Percentiles rank a stretch among this genome's conserved stretches.
phyloP scores from a whole-genome alignment of 2,329 filamentous ascomycete genomes.

The Fusarium sp. region DNA sequence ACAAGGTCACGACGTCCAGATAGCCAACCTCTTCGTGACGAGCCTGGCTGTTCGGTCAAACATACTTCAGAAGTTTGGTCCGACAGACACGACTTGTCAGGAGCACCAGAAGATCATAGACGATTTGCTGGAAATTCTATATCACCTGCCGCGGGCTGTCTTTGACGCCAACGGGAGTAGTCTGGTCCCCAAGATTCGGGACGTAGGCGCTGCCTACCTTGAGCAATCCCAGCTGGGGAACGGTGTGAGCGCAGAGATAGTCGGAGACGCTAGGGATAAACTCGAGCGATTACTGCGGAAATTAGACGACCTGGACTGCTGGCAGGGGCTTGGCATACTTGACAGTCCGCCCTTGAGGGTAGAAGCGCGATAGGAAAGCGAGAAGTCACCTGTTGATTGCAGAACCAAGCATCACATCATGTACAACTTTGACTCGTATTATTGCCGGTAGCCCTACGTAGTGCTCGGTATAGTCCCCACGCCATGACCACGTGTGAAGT shows the following conservation, averaged over 20 bases:
- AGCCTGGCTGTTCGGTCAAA: slow-evolving; percentile 51
- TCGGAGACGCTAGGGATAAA: slow-evolving; percentile 33
- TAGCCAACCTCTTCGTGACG: slow-evolving; percentile 51
- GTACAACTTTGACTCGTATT: too few species aligned
- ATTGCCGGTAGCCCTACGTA: too few species aligned
- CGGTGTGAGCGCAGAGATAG: slow-evolving; percentile 8
- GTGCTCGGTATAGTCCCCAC: too few species aligned
- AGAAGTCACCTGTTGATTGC: too few species aligned
- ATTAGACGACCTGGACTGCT: slow-evolving; percentile 47
- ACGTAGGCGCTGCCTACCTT: slow-evolving; percentile 49
- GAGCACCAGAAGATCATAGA: slow-evolving; percentile 49
- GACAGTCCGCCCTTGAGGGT: slow-evolving; percentile 6
- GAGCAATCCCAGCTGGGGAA: slow-evolving; percentile 40
- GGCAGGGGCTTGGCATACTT: slow-evolving; percentile 40
- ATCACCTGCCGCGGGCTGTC: slow-evolving; percentile 47
- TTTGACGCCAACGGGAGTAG: slow-evolving; percentile 49
- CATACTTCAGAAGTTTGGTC: slow-evolving; percentile 47
- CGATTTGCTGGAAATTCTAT: slow-evolving; percentile 49
- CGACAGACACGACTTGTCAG: slow-evolving; percentile 12
- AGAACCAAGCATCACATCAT: too few species aligned
- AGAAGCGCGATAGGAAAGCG: neutral
- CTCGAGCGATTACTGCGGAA: slow-evolving; percentile 44
- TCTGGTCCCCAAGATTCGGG: slow-evolving; percentile 50
- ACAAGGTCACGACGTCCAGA: slow-evolving; percentile 50
- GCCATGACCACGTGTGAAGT: too few species aligned